Evolutionary conservation across 2,329 filamentous ascomycete species (phyloP), one percentile per base, ranked within the genome.

Genomic region (Teratosphaeria pseudoeucalypti): DNA sequence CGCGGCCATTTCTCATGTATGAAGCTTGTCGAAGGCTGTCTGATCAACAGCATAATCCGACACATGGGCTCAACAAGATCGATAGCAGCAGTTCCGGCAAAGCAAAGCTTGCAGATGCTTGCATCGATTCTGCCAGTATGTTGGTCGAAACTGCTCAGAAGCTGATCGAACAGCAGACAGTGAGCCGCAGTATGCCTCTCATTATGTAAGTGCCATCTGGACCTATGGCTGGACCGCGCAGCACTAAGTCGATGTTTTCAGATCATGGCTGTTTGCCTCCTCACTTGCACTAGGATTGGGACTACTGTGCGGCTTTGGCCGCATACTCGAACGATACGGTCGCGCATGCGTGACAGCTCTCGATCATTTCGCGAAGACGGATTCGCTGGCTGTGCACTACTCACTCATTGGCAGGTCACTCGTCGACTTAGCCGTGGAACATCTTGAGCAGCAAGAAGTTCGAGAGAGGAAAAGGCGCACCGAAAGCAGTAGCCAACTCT

Each of bases 1-100:
- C 79, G 6, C 71, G 79, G n/a, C 79, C 79, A 0, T 82, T 82
- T 58, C 70, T 82, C 11, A 76, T 81, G 29, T 81, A 79, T 63
- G 76, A 79, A 56, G 72, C 81, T 1, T 79, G 73, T 56, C 57
- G 32, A 32, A 43, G 71, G 73, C 49, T 71, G 70, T 19, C 43
- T 49, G 43, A 49, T 10, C 43, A 49, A 49, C 11, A 57, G 73
- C 34, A 71, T 68, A 32, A 69, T 67, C 16, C 60, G 63, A 9
- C 47, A 64, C 3, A 62, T 61, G 43, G 12, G 16, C 3, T 57
- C 54, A 1, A 62, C 60, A 12, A 61, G 56, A 5, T 61, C 59
- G 6, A 62, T 61, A 10, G 54, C 57, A 4, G 63, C 66, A 23
- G 62, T 67, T 34, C 54, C 61, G 6, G 66, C 64, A 55, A 68